phyloP scores from a whole-genome alignment of 768 basidiomycete genomes.

The Pleurotus pulmonarius region DNA sequence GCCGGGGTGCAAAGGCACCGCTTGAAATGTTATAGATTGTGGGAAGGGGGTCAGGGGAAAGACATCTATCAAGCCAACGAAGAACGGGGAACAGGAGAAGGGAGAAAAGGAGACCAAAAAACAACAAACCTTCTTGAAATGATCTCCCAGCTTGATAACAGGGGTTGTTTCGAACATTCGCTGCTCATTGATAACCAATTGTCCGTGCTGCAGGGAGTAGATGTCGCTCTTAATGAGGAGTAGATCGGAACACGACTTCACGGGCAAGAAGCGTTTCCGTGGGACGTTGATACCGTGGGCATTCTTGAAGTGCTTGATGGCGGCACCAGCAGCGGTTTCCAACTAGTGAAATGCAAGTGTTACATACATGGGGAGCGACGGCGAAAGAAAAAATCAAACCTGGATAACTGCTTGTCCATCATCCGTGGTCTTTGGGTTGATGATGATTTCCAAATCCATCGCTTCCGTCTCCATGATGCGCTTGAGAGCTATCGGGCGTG shows the following conservation, averaged over 20 bases:
- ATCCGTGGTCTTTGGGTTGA: constrained; percentile 86
- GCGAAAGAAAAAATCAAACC: constrained; percentile 24
- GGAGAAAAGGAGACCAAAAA: neutral
- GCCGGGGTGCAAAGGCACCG: too few relatives aligned
- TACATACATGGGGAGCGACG: constrained; percentile 10
- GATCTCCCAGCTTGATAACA: constrained; percentile 95
- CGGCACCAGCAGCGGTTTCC: constrained; percentile 91
- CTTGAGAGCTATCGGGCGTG: constrained; percentile 64
- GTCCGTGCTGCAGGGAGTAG: constrained; percentile 87
- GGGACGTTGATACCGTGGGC: constrained; percentile 95
- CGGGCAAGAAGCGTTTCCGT: constrained; percentile 89
- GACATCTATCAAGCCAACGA: neutral
- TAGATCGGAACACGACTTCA: constrained; percentile 84
- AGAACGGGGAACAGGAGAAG: neutral
- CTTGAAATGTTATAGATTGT: too few relatives aligned
- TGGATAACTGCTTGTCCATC: constrained; percentile 85
- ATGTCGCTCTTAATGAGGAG: constrained; percentile 90
- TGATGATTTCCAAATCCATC: constrained; percentile 93
- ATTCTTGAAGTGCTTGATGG: constrained; percentile 89
- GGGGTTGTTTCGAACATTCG: constrained; percentile 86
- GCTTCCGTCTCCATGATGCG: constrained; percentile 82
- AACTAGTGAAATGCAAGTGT: constrained; percentile 38
- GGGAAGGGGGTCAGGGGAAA: neutral
- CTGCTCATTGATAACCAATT: constrained; percentile 77
- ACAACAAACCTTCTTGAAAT: constrained; percentile 86